These are phyloP conservation scores for Malassezia yamatoensis DNA, from an alignment of 1,284 basidiomycete genomes.

Conservation along the genomic window DNA sequence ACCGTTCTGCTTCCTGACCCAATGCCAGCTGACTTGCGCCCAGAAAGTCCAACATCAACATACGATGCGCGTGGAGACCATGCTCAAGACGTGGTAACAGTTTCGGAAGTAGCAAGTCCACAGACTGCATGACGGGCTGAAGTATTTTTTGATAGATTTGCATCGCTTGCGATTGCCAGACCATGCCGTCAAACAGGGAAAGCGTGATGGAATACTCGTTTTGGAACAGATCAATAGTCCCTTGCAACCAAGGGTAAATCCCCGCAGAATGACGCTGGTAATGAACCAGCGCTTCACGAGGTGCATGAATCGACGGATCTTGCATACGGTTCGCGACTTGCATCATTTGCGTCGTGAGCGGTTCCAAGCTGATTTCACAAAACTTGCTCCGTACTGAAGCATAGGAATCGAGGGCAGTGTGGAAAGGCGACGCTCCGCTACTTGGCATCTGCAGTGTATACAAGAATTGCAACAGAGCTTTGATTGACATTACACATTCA, in stretches of 20 bases:
- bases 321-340: conserved; percentile 2
- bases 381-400: conserved; percentile 5
- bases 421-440: neutral
- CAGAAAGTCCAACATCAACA: conserved; percentile 32
- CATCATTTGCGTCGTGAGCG: neutral
- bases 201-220: conserved; percentile 28
- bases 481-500: conserved; percentile 28
- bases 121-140: conserved; percentile 13
- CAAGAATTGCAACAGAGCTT: conserved; percentile 20
- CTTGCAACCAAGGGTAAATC: conserved; percentile 25
- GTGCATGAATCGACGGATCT: conserved; percentile 6
- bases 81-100: conserved; percentile 27
- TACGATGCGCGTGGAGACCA: conserved; percentile 28
- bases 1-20: conserved; percentile 18
- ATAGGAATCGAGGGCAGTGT: conserved; percentile 3
- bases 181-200: conserved; percentile 22
- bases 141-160: conserved; percentile 24
- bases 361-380: neutral
- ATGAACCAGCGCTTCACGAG: conserved; percentile 4
- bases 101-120: conserved; percentile 22
- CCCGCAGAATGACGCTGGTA: conserved; percentile 23
- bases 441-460: conserved; percentile 1
- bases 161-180: conserved; percentile 20
- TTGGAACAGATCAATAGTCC: conserved; percentile 30
- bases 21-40: conserved; percentile 20